Percentiles rank a stretch among this genome's conserved stretches.
Evolutionary conservation across 345 rosid species (phyloP).

Genomic region (Corymbia maculata): DNA sequence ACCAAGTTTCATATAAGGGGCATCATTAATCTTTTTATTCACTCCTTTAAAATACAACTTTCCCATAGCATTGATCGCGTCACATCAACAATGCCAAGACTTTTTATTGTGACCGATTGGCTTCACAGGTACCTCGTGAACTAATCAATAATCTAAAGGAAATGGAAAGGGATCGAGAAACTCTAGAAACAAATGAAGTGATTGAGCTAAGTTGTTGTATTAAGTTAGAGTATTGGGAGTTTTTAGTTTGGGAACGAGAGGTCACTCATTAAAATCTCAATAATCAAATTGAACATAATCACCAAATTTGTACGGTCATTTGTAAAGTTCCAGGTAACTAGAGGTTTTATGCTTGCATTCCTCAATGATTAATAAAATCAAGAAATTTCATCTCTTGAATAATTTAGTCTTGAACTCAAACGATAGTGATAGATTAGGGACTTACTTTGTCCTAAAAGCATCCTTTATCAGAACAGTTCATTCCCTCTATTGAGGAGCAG

Average conservation of each 20-base stretch:
- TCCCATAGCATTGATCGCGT: not conserved
- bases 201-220: not conserved
- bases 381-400: no score
- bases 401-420: no score
- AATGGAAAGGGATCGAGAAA: not conserved
- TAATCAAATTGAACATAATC: fast-evolving
- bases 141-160: not conserved
- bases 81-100: not conserved
- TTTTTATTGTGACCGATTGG: not conserved
- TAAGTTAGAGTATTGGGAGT: not conserved
- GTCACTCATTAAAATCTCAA: no score
- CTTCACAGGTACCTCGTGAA: not conserved
- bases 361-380: no score
- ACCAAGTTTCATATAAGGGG: not conserved
- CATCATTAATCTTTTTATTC: not conserved
- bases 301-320: not conserved
- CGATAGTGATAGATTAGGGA: fast-evolving
- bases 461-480: not conserved
- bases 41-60: not conserved
- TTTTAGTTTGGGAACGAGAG: no score
- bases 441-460: not conserved
- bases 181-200: not conserved
- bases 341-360: not conserved
- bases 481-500: not conserved
- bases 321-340: fast-evolving